These are phyloP conservation scores for Botrytis fabae DNA, from an alignment of 2,329 filamentous ascomycete genomes.

Conservation along the genomic window DNA sequence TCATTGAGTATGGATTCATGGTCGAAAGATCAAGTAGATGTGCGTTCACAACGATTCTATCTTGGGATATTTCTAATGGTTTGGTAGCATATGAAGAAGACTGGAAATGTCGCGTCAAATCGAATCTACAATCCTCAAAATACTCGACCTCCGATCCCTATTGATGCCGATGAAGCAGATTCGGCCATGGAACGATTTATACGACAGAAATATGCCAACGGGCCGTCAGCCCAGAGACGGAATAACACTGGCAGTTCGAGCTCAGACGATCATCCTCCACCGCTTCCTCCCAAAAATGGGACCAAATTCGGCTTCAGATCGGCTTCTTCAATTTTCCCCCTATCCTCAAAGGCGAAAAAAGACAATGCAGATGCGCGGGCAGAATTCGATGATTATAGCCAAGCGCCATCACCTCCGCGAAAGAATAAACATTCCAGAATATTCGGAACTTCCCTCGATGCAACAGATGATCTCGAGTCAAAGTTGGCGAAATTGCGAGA, in stretches of 20 bases:
- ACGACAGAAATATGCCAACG: constrained; percentile 81
- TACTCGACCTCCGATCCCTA: constrained; percentile 77
- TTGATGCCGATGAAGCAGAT: constrained; percentile 90
- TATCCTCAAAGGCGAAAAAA: constrained; percentile 51
- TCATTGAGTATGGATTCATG: constrained; percentile 98
- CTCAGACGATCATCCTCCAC: constrained; percentile 55
- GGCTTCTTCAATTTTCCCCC: constrained; percentile 54
- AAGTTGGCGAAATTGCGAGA: constrained; percentile 79
- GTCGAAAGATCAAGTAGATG: constrained; percentile 94
- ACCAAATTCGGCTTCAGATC: constrained; percentile 63
- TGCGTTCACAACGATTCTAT: constrained; percentile 47
- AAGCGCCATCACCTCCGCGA: constrained; percentile 33
- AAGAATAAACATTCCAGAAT: constrained; percentile 61
- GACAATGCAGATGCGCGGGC: constrained; percentile 29
- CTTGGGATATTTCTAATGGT: constrained; percentile 26
- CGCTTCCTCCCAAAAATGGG: constrained; percentile 62
- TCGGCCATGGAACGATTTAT: constrained; percentile 95
- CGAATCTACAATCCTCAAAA: constrained; percentile 85
- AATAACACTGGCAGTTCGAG: constrained; percentile 47
- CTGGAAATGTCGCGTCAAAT: constrained; percentile 85
- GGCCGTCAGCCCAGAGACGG: constrained; percentile 50
- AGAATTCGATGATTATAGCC: constrained; percentile 28
- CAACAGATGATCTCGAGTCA: constrained; percentile 62
- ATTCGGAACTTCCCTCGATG: constrained; percentile 68
- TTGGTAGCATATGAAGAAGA: constrained; percentile 83